Evolutionary conservation across 1,139 yeast genomes (phyloP), one percentile per base, ranked within the genome.

Genomic region (Suhomyces terraborum): DNA sequence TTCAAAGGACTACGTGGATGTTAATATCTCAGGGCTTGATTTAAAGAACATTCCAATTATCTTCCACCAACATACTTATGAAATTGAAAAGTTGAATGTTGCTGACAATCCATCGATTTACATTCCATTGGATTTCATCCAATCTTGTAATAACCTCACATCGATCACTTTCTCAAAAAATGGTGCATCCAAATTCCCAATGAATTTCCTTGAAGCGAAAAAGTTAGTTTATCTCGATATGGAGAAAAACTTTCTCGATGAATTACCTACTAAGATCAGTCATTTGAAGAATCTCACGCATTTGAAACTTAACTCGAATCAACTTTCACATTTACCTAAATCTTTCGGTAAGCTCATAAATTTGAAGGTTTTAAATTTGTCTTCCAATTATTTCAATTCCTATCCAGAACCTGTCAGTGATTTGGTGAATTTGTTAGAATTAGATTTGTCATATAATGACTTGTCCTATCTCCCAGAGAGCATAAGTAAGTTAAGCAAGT

Each of bases 21-120:
- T 88, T 9, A 80, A 87, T 55, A 72, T 91, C 43, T 79, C 83
- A 30, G 80, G 86, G 36, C 77, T 86, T 68, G 84, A 86, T 52
- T 69, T 89, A 45, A 88, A 88, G 49, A 88, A 88, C 22, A 85
- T 91, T 12, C 97, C 97, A 0, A 85, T 88, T 41, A 76, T 84
- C 30, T 80, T 89, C 53, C 91, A 84, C 55, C 87, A 82, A 51
- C 88, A 83, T 49, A 87, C 96, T 1, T 77, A 84, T 43, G 94
- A 88, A 50, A 87, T 91, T 45, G 88, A 84, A 51, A 77, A 83
- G 51, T 72, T 91, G 48, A 93, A 91, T 59, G 91, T 88, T 12
- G 86, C 95, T 1, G 82, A 86, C 48, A 91, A 91, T 59, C 95
- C 96, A 6, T 84, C 95, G 17, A 84, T 91, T 40, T 80, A 82